Percentiles rank a stretch among this genome's conserved stretches.
Evolutionary conservation across 805 yeast species (phyloP).

Genomic region (Candida loeiensis): DNA sequence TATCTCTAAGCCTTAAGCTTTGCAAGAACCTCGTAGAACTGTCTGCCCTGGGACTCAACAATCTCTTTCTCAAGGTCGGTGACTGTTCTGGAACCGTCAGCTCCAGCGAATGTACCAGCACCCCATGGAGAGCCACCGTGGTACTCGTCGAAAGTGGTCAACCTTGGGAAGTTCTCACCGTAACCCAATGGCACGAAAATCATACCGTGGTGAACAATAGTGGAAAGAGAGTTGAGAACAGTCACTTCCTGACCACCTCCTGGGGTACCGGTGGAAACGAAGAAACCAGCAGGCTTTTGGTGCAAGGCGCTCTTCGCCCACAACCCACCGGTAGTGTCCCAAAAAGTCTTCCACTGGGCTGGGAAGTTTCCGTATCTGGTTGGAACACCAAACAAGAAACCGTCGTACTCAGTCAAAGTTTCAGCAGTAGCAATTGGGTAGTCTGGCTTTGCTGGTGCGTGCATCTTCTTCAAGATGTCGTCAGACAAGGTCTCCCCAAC

Average conservation of each 20-base stretch:
- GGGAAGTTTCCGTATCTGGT: slow-evolving; percentile 82
- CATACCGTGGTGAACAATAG: slow-evolving; percentile 76
- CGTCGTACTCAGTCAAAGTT: slow-evolving; percentile 64
- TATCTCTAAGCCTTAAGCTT: slow-evolving; percentile 17
- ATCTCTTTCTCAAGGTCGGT: slow-evolving; percentile 58
- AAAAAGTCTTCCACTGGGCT: slow-evolving; percentile 72
- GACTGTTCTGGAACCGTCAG: slow-evolving; percentile 72
- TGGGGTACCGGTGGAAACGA: slow-evolving; percentile 67
- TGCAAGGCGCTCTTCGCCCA: slow-evolving; percentile 73
- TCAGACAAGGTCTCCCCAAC: slow-evolving; percentile 69
- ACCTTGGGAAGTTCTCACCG: slow-evolving; percentile 51
- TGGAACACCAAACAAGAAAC: slow-evolving; percentile 80
- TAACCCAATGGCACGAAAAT: slow-evolving; percentile 77
- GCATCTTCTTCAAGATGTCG: slow-evolving; percentile 52
- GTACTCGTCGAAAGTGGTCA: slow-evolving; percentile 55
- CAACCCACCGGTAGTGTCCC: slow-evolving; percentile 74
- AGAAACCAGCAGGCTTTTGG: slow-evolving; percentile 73
- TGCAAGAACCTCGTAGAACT: slow-evolving; percentile 39
- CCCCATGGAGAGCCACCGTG: slow-evolving; percentile 89
- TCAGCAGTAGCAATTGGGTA: slow-evolving; percentile 62
- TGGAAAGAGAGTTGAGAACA: slow-evolving; percentile 57
- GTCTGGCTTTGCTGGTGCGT: slow-evolving; percentile 52
- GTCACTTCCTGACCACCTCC: slow-evolving; percentile 87
- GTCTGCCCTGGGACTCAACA: slow-evolving; percentile 65
- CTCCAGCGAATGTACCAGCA: slow-evolving; percentile 76